These are phyloP conservation scores for Triticum turgidum DNA, from an alignment of 176 grass and related monocot genomes.

Conservation along the genomic window DNA sequence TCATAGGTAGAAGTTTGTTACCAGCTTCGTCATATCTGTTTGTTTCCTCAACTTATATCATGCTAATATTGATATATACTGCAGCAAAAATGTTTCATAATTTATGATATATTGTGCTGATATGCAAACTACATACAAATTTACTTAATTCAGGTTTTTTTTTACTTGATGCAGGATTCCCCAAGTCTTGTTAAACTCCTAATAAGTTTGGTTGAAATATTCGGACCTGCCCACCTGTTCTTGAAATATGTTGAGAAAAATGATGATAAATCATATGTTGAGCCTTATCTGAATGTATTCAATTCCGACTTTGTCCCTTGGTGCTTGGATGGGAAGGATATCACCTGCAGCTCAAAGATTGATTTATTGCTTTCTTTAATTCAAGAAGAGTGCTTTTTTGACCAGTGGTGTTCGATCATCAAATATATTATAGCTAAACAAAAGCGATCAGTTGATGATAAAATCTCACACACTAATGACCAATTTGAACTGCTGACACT, in stretches of 20 bases:
- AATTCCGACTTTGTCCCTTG: constrained; percentile 74
- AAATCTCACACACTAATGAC: constrained; percentile 29
- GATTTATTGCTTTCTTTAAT: constrained; percentile 80
- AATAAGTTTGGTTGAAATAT: constrained; percentile 64
- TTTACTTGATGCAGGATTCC: constrained; percentile 61
- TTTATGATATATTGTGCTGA: constrained; percentile 5
- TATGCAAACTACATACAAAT: background rate
- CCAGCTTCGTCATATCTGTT: no score
- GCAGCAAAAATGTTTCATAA: background rate
- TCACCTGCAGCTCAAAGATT: constrained; percentile 60
- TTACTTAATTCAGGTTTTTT: constrained; percentile 21
- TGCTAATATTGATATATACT: background rate
- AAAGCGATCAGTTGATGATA: constrained; percentile 18
- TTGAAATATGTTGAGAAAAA: constrained; percentile 35
- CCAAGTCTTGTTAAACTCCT: constrained; percentile 66
- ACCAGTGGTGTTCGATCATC: constrained; percentile 70
- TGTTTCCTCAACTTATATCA: no score
- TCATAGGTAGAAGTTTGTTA: no score
- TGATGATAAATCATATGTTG: constrained; percentile 39
- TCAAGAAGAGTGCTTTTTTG: constrained; percentile 74
- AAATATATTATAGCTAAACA: constrained; percentile 40
- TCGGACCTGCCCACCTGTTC: constrained; percentile 53
- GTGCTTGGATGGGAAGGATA: constrained; percentile 71
- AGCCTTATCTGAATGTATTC: constrained; percentile 62
- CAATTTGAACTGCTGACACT: constrained; percentile 61